Base-by-base conservation (phyloP, 140 eudicot genomes). In the Ambrosia hybrid region DNA sequence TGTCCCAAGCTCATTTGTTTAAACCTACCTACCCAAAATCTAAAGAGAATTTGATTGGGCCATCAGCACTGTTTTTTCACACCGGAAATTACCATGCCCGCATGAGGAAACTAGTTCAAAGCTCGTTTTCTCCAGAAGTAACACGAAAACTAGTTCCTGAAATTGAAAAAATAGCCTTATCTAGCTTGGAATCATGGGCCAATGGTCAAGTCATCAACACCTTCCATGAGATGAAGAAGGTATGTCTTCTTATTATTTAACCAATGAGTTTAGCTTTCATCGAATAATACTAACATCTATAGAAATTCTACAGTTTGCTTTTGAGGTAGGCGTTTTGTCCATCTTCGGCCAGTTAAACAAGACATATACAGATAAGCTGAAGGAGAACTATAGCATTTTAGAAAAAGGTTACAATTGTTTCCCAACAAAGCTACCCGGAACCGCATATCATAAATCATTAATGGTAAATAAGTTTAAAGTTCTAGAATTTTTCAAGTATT, bases 351-450 rank as follows among this genome's bases (percentile, higher is more conserved):
- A 82, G 58, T 67, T 92, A 70, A 80, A 83, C 59, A 71, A 48
- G 48, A 73, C 49, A 3, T 70, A 78, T 46, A 82, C 63, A 52
- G 74, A 86, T 49, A 76, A 80, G 78, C 77, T 92, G 41, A 85
- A 84, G 87, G 71, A 87, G 61, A 85, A 89, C 75, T 92, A 92
- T 78, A 53, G 71, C 79, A 83, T 83, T 33, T 70, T 92, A 43
- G 96, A 89, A 34, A 87, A 84, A 51, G 98, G 98, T 46, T 92
- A 92, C 89, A 92, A 92, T 66, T 83, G 92, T 72, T 89, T 87
- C 77, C 95, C 95, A 39, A 87, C 93, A 77, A 87, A 73, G 33
- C 63, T 92, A 43, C 98, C 98, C 1, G 95, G 96, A 77, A 92
- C 92, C 16, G 85, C 90, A 6, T 89, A 92, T 74, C 86, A 82